Conservation (phyloP, 2,329 filamentous ascomycete species). For the Hortaea werneckii region DNA sequence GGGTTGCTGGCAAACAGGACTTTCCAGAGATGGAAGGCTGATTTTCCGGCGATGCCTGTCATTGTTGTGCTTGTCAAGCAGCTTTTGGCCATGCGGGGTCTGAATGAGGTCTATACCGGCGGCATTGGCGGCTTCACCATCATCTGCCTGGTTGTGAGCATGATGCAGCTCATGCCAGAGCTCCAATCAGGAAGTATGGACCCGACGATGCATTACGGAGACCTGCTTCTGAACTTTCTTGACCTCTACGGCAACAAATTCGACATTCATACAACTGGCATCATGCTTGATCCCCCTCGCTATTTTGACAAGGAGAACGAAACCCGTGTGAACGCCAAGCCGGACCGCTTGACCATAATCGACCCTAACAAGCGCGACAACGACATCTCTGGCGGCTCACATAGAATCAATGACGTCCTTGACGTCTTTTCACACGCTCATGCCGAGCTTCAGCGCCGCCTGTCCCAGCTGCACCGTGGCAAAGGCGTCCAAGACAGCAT, state of each 20-base stretch:
- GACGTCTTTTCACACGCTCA: constrained; percentile 59
- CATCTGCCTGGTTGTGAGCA: constrained; percentile 84
- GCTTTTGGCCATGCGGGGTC: constrained; percentile 73
- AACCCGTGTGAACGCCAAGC: constrained; percentile 37
- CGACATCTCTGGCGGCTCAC: constrained; percentile 82
- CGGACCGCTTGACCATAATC: constrained; percentile 69
- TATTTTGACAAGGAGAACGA: constrained; percentile 62
- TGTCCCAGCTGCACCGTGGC: constrained; percentile 32
- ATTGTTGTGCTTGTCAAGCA: constrained; percentile 88
- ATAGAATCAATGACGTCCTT: constrained; percentile 57
- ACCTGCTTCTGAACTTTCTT: constrained; percentile 78
- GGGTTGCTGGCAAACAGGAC: constrained; percentile 72
- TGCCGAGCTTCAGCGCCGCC: constrained; percentile 34
- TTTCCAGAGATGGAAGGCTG: constrained; percentile 66
- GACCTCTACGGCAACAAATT: constrained; percentile 81
- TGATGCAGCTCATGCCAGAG: constrained; percentile 70
- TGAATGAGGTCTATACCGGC: constrained; percentile 86
- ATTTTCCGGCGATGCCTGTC: constrained; percentile 76
- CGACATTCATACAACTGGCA: constrained; percentile 58
- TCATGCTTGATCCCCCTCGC: constrained; percentile 63
- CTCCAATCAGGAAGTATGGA: constrained; percentile 51
- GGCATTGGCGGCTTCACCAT: constrained; percentile 90
- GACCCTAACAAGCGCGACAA: constrained; percentile 80
- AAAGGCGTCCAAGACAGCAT: constrained; percentile 42
- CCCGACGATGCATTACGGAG: constrained; percentile 60